Percentiles rank a stretch among this genome's conserved stretches.
phyloP scores from a whole-genome alignment of 129 eudicot species.

The Mikania micrantha region DNA sequence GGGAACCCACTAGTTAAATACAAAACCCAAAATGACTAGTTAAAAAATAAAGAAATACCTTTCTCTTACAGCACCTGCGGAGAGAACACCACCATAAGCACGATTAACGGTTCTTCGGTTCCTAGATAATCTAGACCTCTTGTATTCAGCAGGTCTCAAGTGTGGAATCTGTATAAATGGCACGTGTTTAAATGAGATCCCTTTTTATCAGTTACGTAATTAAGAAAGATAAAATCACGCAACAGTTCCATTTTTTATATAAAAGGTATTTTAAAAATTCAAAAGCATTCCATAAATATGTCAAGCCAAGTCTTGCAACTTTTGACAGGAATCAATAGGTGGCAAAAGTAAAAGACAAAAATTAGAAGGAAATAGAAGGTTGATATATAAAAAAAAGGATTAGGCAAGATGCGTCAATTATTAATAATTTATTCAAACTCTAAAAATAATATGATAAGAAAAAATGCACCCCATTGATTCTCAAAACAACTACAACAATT shows the following conservation, averaged over 20 bases:
- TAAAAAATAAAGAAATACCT: slow-evolving; percentile 23
- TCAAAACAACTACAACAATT: no score
- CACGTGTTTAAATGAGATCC: not conserved
- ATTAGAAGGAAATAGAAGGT: not conserved
- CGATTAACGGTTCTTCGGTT: slow-evolving; percentile 76
- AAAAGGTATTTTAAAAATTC: not conserved
- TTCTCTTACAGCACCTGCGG: slow-evolving; percentile 72
- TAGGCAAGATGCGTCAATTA: not conserved
- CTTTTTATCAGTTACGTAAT: not conserved
- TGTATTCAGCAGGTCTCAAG: slow-evolving; percentile 84
- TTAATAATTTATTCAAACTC: not conserved
- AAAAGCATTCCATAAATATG: not conserved
- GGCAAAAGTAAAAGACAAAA: not conserved
- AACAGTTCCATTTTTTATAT: not conserved
- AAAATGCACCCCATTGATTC: no score
- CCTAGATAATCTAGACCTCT: slow-evolving; percentile 68
- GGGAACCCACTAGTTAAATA: no score
- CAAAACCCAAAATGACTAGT: not conserved
- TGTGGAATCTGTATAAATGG: slow-evolving; percentile 53
- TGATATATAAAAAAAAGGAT: not conserved
- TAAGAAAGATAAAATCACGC: not conserved
- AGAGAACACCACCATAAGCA: slow-evolving; percentile 75
- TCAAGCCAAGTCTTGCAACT: not conserved
- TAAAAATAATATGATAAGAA: not conserved
- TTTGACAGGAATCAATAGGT: not conserved